phyloP scores from a whole-genome alignment of 495 filamentous ascomycete species.

The Tuber brumale region DNA sequence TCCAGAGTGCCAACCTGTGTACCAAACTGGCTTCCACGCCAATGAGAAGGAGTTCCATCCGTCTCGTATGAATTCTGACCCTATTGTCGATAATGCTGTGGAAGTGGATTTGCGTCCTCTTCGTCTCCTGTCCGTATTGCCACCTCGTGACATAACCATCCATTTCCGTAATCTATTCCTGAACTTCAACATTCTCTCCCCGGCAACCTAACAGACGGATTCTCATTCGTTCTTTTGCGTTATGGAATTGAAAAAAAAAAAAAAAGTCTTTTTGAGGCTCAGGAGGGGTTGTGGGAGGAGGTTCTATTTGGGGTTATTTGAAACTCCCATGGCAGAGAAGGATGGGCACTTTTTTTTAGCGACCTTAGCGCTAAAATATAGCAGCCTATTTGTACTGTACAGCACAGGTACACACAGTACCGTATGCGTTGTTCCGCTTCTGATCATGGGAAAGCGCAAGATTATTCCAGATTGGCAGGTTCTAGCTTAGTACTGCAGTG shows the following conservation, averaged over 20 bases:
- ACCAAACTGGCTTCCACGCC: neutral
- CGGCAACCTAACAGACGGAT: too few relatives aligned
- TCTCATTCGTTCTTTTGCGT: neutral
- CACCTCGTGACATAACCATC: neutral
- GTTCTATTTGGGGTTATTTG: neutral
- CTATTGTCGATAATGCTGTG: neutral
- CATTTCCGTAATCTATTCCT: neutral
- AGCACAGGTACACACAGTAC: too few relatives aligned
- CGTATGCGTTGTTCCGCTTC: too few relatives aligned
- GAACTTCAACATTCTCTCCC: neutral
- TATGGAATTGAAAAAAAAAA: too few relatives aligned
- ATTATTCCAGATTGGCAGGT: too few relatives aligned
- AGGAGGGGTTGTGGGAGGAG: neutral
- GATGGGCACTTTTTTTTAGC: neutral
- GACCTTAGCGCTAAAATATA: too few relatives aligned
- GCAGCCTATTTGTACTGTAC: too few relatives aligned
- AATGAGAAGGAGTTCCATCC: neutral
- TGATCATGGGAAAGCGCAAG: too few relatives aligned
- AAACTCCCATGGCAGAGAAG: neutral
- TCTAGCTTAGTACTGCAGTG: too few relatives aligned
- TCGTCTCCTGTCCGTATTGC: neutral
- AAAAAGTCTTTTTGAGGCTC: neutral
- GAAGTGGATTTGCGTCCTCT: neutral
- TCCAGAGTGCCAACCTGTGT: neutral
- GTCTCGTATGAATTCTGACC: neutral